These are phyloP conservation scores for Neurospora cerealis DNA, from an alignment of 495 filamentous ascomycete species.

Conservation along the genomic window DNA sequence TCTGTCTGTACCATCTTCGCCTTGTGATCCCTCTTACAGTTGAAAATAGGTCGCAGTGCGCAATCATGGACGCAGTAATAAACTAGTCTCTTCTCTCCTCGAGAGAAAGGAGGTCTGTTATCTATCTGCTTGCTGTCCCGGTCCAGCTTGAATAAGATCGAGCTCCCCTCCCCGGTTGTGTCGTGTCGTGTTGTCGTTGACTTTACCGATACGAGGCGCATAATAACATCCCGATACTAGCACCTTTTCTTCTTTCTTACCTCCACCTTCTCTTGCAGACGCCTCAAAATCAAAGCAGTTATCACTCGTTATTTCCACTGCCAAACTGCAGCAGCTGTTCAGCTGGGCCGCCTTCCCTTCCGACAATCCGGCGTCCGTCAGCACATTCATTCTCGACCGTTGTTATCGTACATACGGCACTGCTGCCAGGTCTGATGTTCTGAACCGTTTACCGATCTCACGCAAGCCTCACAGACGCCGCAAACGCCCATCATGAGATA, in stretches of 20 bases:
- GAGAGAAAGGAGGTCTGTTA: neutral
- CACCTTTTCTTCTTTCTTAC: neutral
- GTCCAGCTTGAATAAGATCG: neutral
- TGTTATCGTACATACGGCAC: neutral
- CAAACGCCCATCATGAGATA: constrained; percentile 15
- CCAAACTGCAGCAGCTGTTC: neutral
- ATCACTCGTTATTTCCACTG: neutral
- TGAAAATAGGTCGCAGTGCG: neutral
- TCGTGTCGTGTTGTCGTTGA: neutral
- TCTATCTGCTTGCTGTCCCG: neutral
- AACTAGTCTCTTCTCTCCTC: neutral
- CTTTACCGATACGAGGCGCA: neutral
- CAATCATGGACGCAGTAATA: neutral
- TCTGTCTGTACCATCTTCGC: neutral
- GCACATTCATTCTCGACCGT: neutral
- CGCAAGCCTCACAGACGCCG: neutral
- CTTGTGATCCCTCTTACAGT: neutral
- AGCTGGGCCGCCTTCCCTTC: neutral
- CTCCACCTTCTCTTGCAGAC: neutral
- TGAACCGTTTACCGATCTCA: neutral
- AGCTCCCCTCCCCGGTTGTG: neutral
- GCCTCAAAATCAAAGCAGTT: neutral
- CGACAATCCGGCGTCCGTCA: neutral
- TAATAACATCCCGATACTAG: neutral
- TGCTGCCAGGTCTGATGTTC: neutral